phyloP scores from a whole-genome alignment of 2,329 filamentous ascomycete genomes.

The Fusarium sp. region DNA sequence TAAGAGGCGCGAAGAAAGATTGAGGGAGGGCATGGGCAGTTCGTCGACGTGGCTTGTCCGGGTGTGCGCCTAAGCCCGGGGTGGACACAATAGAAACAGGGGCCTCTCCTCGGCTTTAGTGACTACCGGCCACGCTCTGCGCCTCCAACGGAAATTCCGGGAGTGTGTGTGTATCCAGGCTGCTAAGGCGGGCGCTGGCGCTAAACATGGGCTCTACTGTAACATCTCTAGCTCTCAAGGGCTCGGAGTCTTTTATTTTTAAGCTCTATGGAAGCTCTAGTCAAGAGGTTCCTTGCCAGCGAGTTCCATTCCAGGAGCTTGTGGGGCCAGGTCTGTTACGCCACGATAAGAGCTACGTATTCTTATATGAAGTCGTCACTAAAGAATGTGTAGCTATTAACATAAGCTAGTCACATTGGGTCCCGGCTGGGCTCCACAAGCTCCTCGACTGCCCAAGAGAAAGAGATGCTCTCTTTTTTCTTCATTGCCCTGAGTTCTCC shows the following conservation, averaged over 20 bases:
- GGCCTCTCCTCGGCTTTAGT: conserved; percentile 33
- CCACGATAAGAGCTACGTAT: too few relatives aligned
- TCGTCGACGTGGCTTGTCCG: conserved; percentile 44
- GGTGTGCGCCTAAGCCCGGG: conserved; percentile 36
- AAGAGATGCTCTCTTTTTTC: too few relatives aligned
- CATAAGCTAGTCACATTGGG: too few relatives aligned
- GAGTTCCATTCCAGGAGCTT: conserved; percentile 25
- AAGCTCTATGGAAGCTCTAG: conserved; percentile 10
- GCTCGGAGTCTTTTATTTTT: neutral
- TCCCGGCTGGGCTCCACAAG: too few relatives aligned
- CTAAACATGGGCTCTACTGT: conserved; percentile 37
- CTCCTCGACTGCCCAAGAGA: too few relatives aligned
- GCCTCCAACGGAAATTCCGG: conserved; percentile 13
- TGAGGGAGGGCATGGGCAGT: conserved; percentile 37
- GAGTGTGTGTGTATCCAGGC: conserved; percentile 40
- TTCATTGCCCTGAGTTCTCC: too few relatives aligned
- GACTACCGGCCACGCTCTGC: conserved; percentile 31
- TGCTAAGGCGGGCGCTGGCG: conserved; percentile 31
- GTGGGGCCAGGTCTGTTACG: too few relatives aligned
- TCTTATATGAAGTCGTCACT: too few relatives aligned
- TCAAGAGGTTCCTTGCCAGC: conserved; percentile 20
- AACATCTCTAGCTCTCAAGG: conserved; percentile 8
- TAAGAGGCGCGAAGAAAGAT: conserved; percentile 43
- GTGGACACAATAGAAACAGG: conserved; percentile 34
- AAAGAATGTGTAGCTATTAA: too few relatives aligned